A percentile compares a stretch with the other conserved stretches of the same genome.
phyloP scores from a whole-genome alignment of 2,329 filamentous ascomycete genomes.

The Aspergillus phoenicis region DNA sequence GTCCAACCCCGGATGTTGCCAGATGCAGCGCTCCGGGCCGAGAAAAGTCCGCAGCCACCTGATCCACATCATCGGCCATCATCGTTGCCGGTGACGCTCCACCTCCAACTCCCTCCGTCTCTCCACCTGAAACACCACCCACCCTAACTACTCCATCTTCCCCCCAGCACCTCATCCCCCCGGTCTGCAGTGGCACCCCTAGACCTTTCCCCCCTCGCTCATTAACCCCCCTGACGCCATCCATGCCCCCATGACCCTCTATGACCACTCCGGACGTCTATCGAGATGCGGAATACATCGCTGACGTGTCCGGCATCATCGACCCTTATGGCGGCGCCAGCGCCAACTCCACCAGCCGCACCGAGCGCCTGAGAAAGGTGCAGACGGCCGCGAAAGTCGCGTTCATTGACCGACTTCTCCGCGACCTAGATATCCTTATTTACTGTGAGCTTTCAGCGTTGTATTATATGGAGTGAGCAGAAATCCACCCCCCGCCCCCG shows the following conservation, averaged over 20 bases:
- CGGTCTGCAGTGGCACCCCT: slow-evolving; percentile 6
- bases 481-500: background rate
- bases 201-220: background rate
- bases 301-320: slow-evolving; percentile 46
- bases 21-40: slow-evolving; percentile 18
- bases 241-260: slow-evolving; percentile 48
- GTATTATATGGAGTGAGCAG: slow-evolving; percentile 65
- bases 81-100: background rate
- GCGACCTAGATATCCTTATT: slow-evolving; percentile 60
- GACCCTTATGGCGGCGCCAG: slow-evolving; percentile 31
- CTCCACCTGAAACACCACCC: background rate
- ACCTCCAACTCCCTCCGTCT: background rate
- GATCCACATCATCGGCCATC: slow-evolving; percentile 7
- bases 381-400: slow-evolving; percentile 46
- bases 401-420: slow-evolving; percentile 59
- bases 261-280: slow-evolving; percentile 50
- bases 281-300: slow-evolving; percentile 51
- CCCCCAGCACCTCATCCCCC: background rate
- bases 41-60: slow-evolving; percentile 23
- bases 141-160: slow-evolving; percentile 4
- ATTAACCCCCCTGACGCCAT: slow-evolving; percentile 21
- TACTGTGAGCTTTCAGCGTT: slow-evolving; percentile 64
- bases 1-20: background rate
- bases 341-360: slow-evolving; percentile 23
- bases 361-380: slow-evolving; percentile 36